Evolutionary conservation across 2,329 filamentous ascomycete genomes (phyloP).

Genomic region (Claviceps africana): DNA sequence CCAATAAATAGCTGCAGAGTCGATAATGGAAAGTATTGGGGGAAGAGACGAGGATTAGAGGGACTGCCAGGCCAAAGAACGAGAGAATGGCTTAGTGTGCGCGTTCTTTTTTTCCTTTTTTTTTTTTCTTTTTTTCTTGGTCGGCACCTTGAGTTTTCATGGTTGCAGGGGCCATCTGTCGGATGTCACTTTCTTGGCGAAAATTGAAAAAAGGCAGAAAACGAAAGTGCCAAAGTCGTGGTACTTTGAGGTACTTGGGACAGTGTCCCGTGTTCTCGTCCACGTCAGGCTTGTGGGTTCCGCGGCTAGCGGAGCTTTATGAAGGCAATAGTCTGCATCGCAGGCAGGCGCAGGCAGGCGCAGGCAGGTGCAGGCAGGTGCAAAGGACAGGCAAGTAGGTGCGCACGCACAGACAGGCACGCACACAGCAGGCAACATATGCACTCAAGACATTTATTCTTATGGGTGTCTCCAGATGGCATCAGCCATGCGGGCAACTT

Average conservation of each 20-base stretch:
- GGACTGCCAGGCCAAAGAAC: neutral
- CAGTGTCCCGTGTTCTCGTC: neutral
- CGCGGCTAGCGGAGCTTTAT: neutral
- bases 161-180: neutral
- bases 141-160: neutral
- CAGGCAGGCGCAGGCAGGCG: neutral
- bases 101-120: neutral
- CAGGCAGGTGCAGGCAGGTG: neutral
- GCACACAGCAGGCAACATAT: neutral
- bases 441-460: neutral
- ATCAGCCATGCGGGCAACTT: slow-evolving; percentile 78
- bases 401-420: neutral
- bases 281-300: neutral
- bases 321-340: neutral
- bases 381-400: neutral
- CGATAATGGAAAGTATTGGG: neutral
- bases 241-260: slow-evolving; percentile 4
- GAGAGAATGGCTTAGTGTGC: neutral
- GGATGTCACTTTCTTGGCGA: slow-evolving; percentile 4
- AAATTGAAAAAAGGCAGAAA: neutral
- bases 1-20: neutral
- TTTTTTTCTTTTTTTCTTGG: neutral
- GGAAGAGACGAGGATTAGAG: neutral
- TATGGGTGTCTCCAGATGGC: slow-evolving; percentile 57
- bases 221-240: slow-evolving; percentile 1